A percentile compares a stretch with the other conserved stretches of the same genome.
Evolutionary conservation across 345 rosid genomes (phyloP).

Genomic region (Firmiana major): DNA sequence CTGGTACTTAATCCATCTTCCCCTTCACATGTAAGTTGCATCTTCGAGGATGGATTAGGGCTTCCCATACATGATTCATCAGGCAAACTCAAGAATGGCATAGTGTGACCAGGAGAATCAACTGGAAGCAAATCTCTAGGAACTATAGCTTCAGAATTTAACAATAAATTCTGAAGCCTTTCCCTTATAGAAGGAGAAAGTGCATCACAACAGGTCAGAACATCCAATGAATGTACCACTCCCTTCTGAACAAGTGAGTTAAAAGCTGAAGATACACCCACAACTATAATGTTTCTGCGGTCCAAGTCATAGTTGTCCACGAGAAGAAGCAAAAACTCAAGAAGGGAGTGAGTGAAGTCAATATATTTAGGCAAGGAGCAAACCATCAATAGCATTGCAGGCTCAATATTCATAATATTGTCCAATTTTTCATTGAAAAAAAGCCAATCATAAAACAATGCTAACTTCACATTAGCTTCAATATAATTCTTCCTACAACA

Average conservation of each 20-base stretch:
- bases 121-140: conserved; percentile 21
- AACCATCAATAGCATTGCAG: conserved; percentile 73
- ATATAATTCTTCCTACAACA: conserved; percentile 48
- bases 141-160: conserved; percentile 24
- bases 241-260: conserved; percentile 51
- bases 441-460: conserved; percentile 82
- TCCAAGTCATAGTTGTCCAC: conserved; percentile 60
- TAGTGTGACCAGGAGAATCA: conserved; percentile 18
- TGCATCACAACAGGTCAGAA: conserved; percentile 34
- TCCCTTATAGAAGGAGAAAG: conserved; percentile 52
- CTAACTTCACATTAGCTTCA: conserved; percentile 58
- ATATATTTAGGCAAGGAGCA: conserved; percentile 64
- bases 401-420: conserved; percentile 82
- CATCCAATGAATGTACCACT: conserved; percentile 50
- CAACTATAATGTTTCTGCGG: conserved; percentile 32
- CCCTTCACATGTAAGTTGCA: conserved; percentile 2
- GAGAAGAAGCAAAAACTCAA: conserved; percentile 72
- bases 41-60: conserved; percentile 16
- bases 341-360: conserved; percentile 58
- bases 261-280: conserved; percentile 60
- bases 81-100: conserved; percentile 18
- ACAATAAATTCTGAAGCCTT: conserved; percentile 44
- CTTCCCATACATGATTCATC: conserved; percentile 4
- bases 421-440: conserved; percentile 68
- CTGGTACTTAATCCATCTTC: conserved; percentile 20